A percentile compares a stretch with the other conserved stretches of the same genome.
phyloP scores from a whole-genome alignment of 2,329 filamentous ascomycete genomes.

The Phoma sp. region DNA sequence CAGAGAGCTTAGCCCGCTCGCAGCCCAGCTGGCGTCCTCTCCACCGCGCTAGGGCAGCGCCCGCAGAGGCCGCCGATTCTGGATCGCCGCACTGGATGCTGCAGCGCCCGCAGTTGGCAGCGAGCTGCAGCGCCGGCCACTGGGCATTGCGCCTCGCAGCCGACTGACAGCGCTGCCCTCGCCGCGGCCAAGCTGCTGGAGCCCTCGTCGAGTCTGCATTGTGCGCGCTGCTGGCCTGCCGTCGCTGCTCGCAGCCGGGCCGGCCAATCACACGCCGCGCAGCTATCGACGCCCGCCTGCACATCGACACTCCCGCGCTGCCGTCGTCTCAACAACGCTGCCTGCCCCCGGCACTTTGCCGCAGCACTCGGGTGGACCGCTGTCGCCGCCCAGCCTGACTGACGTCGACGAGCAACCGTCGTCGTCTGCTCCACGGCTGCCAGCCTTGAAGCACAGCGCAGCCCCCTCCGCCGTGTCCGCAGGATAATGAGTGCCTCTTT shows the following conservation, averaged over 20 bases:
- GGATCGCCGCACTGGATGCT: background rate
- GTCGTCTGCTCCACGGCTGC: conserved; percentile 4
- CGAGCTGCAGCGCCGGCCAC: background rate
- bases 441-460: background rate
- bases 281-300: conserved; percentile 30
- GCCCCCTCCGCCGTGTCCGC: background rate
- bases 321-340: conserved; percentile 27
- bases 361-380: no score
- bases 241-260: conserved; percentile 12
- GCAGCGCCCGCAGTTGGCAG: background rate
- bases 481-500: conserved; percentile 4
- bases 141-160: background rate
- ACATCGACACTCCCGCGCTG: conserved; percentile 28
- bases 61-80: conserved; percentile 4
- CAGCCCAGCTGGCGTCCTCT: conserved; percentile 4
- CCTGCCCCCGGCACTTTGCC: no score
- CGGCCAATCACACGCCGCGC: conserved; percentile 26
- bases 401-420: conserved; percentile 5
- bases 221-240: conserved; percentile 1
- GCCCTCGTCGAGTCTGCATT: no score
- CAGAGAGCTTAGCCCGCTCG: conserved; percentile 8
- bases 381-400: conserved; percentile 5
- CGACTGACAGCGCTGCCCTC: background rate
- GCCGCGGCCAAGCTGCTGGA: background rate
- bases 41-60: conserved; percentile 5